Evolutionary conservation across 768 basidiomycete species (phyloP).

Genomic region (Mycena sanguinolenta): DNA sequence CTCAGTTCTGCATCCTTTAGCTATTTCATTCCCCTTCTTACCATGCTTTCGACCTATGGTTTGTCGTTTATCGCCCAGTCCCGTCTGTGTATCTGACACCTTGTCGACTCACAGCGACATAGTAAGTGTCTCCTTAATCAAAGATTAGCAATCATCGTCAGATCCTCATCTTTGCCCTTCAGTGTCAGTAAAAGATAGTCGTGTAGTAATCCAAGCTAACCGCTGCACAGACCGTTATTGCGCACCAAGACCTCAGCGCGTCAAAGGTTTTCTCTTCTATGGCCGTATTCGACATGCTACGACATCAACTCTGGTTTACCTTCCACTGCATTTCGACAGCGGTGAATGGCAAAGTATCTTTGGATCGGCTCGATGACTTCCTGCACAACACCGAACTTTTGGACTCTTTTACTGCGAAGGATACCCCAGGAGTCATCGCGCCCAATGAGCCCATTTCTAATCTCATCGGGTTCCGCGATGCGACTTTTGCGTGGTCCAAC

Average conservation of each 20-base stretch:
- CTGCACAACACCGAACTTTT: conserved; percentile 63
- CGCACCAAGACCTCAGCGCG: conserved; percentile 56
- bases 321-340: conserved; percentile 43
- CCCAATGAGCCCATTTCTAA: conserved; percentile 33
- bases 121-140: conserved; percentile 15
- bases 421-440: conserved; percentile 26
- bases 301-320: conserved; percentile 60
- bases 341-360: conserved; percentile 69
- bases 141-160: not conserved
- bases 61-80: conserved; percentile 1
- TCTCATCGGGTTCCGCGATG: conserved; percentile 65
- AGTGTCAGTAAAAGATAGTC: conserved; percentile 23
- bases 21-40: conserved; percentile 69
- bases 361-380: conserved; percentile 66
- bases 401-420: conserved; percentile 53
- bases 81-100: not conserved
- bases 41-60: conserved; percentile 76
- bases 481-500: conserved; percentile 69
- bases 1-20: conserved; percentile 47
- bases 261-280: conserved; percentile 66
- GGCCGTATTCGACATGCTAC: conserved; percentile 73
- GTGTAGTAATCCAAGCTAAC: conserved; percentile 8
- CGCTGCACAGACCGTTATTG: conserved; percentile 50
- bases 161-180: not conserved
- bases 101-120: conserved; percentile 18